Conservation (phyloP, 805 yeast species). For the Blastobotrys attinorum region DNA sequence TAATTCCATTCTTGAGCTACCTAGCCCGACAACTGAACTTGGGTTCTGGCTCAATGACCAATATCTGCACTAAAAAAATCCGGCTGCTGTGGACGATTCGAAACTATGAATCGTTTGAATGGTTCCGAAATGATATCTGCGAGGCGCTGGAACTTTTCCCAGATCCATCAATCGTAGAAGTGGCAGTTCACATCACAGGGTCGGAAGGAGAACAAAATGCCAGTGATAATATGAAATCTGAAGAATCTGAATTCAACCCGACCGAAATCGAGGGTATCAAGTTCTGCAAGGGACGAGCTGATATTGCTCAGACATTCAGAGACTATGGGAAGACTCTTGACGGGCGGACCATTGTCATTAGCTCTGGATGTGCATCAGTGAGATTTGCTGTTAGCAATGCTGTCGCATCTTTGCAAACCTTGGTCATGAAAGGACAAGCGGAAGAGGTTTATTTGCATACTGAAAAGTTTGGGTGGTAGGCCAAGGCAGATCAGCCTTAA, state of each 20-base stretch:
- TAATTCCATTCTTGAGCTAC: constrained; percentile 9
- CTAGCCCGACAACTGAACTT: background rate
- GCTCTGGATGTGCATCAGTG: constrained; percentile 3
- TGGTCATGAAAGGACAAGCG: background rate
- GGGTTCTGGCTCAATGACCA: background rate
- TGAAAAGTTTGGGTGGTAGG: constrained; percentile 5
- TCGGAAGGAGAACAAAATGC: background rate
- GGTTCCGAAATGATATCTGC: constrained; percentile 9
- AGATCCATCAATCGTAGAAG: background rate
- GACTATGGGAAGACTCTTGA: background rate
- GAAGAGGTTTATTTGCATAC: constrained; percentile 4
- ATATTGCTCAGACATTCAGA: background rate
- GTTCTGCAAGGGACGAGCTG: background rate
- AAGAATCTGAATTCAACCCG: background rate
- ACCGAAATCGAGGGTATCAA: background rate
- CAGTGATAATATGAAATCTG: background rate
- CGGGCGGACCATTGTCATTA: constrained; percentile 1
- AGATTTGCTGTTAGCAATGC: background rate
- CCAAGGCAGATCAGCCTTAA: too few species aligned
- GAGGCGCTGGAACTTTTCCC: constrained; percentile 3
- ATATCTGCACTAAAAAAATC: constrained; percentile 4
- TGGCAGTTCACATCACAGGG: constrained; percentile 2
- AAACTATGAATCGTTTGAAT: constrained; percentile 4
- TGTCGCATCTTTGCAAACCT: background rate
- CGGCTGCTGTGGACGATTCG: constrained; percentile 14